Conservation (phyloP, 371 early-diverging fungal species). For the Chytridium lagenaria region DNA sequence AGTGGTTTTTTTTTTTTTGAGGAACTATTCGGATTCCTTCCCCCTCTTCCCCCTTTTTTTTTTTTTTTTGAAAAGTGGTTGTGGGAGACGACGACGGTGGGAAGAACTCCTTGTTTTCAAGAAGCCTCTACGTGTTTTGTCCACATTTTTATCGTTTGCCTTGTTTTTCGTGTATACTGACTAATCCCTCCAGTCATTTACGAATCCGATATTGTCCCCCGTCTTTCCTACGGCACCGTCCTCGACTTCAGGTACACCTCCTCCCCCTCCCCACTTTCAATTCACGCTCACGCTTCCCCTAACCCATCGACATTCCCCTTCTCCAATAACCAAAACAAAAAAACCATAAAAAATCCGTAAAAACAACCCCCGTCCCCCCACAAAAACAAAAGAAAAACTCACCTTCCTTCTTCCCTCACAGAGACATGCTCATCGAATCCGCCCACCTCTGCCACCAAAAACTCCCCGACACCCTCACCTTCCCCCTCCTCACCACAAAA, state of each 20-base stretch:
- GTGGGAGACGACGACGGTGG: too few species aligned
- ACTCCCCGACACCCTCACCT: not conserved
- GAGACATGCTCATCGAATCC: conserved; percentile 2
- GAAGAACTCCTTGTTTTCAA: too few species aligned
- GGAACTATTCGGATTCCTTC: not conserved
- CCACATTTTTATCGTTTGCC: not conserved
- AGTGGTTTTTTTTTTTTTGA: not conserved
- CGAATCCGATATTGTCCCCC: conserved; percentile 8
- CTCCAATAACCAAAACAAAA: too few species aligned
- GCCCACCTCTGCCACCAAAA: conserved; percentile 9
- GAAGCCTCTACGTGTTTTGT: too few species aligned
- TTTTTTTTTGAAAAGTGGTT: too few species aligned
- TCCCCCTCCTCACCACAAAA: not conserved
- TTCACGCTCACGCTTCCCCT: too few species aligned
- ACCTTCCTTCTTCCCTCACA: too few species aligned
- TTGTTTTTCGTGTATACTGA: not conserved
- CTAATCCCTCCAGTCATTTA: conserved; percentile 6
- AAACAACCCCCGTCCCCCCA: too few species aligned
- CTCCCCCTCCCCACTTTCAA: not conserved
- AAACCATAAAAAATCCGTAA: too few species aligned
- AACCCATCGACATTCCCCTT: too few species aligned
- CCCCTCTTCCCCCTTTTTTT: not conserved
- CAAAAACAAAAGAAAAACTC: too few species aligned
- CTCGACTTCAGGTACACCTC: conserved; percentile 12
- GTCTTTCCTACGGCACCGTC: conserved; percentile 18